Percentiles rank a stretch among this genome's conserved stretches.
Conservation (phyloP, 768 basidiomycete genomes). For the Auricularia heimuer region DNA sequence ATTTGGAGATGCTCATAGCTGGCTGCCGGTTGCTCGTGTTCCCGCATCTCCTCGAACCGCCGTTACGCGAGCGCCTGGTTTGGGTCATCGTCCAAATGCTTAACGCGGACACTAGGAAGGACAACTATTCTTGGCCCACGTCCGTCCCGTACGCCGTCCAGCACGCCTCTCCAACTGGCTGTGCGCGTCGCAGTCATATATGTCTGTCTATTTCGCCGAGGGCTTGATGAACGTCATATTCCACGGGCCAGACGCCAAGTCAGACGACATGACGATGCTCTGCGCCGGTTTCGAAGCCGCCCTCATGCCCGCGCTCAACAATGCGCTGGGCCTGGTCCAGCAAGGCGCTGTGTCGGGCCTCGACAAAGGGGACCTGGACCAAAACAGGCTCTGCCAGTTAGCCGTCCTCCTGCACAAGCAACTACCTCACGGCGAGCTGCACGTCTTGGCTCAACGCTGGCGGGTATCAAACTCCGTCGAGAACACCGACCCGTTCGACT, state of each 20-base stretch:
- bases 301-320: background rate
- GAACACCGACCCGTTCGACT: background rate
- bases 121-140: background rate
- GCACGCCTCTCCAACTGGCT: background rate
- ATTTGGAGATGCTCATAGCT: background rate
- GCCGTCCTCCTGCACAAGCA: background rate
- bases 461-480: background rate
- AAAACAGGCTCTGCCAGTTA: background rate
- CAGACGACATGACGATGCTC: background rate
- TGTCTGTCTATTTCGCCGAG: background rate
- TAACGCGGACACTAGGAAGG: background rate
- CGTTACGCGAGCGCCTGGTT: background rate
- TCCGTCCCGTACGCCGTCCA: background rate
- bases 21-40: background rate
- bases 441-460: background rate
- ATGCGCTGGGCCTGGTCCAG: background rate
- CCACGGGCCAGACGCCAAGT: background rate
- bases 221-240: background rate
- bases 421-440: background rate
- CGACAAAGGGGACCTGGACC: background rate
- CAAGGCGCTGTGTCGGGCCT: background rate
- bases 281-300: background rate
- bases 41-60: background rate
- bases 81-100: background rate
- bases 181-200: background rate